Evolutionary conservation across 495 filamentous ascomycete species (phyloP).

Genomic region (Hypoxylon fuscum): DNA sequence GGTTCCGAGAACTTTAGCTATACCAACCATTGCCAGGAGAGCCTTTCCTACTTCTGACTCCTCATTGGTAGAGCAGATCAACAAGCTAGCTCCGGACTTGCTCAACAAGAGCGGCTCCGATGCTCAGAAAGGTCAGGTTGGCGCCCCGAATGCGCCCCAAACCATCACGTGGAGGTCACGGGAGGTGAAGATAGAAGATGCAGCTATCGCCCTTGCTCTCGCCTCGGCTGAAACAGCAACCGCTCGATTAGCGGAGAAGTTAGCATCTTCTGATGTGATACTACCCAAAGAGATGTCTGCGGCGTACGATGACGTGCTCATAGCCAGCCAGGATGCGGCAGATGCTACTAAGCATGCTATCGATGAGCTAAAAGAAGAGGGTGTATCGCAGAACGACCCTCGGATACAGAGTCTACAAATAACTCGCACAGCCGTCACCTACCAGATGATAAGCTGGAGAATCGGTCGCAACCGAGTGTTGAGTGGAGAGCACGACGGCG

Average conservation of each 20-base stretch:
- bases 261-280: conserved; percentile 66
- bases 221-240: conserved; percentile 65
- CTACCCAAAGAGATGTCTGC: conserved; percentile 70
- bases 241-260: conserved; percentile 63
- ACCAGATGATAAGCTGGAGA: conserved; percentile 91
- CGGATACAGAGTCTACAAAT: conserved; percentile 94
- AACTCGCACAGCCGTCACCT: conserved; percentile 91
- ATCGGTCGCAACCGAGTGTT: conserved; percentile 92
- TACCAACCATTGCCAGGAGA: conserved; percentile 77
- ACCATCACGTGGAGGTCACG: conserved; percentile 88
- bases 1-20: conserved; percentile 81
- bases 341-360: conserved; percentile 93
- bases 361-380: conserved; percentile 85
- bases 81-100: conserved; percentile 75
- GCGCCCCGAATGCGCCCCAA: conserved; percentile 69
- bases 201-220: conserved; percentile 82
- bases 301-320: conserved; percentile 91
- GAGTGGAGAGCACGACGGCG: conserved; percentile 79
- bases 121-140: conserved; percentile 61
- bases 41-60: conserved; percentile 72
- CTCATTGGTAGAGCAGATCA: conserved; percentile 69
- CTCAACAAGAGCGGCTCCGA: conserved; percentile 70
- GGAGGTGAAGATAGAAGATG: conserved; percentile 89
- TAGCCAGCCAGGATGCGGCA: conserved; percentile 90
- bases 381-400: conserved; percentile 82